Percentiles rank a stretch among this genome's conserved stretches.
Conservation (phyloP, 1,284 basidiomycete genomes). For the Psilocybe mexicana region DNA sequence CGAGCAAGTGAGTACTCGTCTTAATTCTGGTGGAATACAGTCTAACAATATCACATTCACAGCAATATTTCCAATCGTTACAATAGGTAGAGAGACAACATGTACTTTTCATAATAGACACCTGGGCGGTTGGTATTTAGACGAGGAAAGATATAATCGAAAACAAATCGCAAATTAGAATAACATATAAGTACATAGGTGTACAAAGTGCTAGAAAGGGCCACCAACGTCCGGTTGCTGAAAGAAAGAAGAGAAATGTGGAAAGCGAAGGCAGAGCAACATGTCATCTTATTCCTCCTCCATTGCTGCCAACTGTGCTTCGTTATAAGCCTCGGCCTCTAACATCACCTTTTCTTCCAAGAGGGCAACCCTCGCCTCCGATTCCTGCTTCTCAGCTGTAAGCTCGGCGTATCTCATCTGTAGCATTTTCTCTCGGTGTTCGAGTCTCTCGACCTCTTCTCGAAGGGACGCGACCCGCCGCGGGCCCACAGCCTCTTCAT, state of each 20-base stretch:
- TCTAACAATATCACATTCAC: background rate
- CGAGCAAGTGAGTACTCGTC: slow-evolving; percentile 47
- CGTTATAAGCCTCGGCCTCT: slow-evolving; percentile 82
- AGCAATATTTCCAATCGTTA: slow-evolving; percentile 60
- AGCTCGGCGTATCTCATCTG: slow-evolving; percentile 86
- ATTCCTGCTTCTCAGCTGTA: slow-evolving; percentile 69
- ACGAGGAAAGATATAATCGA: background rate
- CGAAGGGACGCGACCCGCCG: slow-evolving; percentile 72
- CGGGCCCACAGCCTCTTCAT: slow-evolving; percentile 77
- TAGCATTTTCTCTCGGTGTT: slow-evolving; percentile 72
- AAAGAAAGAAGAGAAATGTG: slow-evolving; percentile 11
- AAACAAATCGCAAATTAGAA: background rate
- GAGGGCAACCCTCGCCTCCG: slow-evolving; percentile 56
- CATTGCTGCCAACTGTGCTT: slow-evolving; percentile 66
- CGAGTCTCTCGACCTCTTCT: slow-evolving; percentile 83
- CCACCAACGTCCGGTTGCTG: slow-evolving; percentile 6
- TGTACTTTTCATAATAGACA: background rate
- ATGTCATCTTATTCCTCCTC: slow-evolving; percentile 37
- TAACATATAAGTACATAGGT: slow-evolving; percentile 14
- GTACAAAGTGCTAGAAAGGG: slow-evolving; percentile 7
- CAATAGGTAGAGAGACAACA: slow-evolving; percentile 32
- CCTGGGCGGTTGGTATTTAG: background rate
- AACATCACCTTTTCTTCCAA: slow-evolving; percentile 78
- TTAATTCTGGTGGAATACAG: background rate
- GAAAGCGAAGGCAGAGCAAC: background rate